Conservation (phyloP, 2,329 filamentous ascomycete species). For the Blastomyces parvus region DNA sequence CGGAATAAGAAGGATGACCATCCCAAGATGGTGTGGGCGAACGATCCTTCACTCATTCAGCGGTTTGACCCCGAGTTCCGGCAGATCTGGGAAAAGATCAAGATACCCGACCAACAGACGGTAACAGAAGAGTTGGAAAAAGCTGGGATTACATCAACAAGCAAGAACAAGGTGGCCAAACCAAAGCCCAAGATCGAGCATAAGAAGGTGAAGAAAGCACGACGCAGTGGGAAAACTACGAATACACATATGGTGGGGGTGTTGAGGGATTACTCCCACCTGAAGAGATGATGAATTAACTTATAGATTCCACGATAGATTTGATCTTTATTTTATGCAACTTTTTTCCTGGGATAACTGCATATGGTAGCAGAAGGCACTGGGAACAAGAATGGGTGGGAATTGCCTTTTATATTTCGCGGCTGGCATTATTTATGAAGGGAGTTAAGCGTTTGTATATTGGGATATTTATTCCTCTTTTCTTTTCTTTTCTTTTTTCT, state of each 20-base stretch:
- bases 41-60: conserved; percentile 69
- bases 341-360: too few relatives aligned
- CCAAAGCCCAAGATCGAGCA: conserved; percentile 47
- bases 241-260: conserved; percentile 81
- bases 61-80: conserved; percentile 74
- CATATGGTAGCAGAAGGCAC: background rate
- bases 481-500: background rate
- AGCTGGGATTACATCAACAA: conserved; percentile 74
- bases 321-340: background rate
- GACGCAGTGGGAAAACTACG: conserved; percentile 68
- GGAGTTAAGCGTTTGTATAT: background rate
- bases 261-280: conserved; percentile 60
- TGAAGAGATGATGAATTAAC: conserved; percentile 27
- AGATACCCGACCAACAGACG: conserved; percentile 64
- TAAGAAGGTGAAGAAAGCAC: conserved; percentile 66
- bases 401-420: background rate
- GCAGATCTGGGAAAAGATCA: conserved; percentile 70
- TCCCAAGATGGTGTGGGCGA: conserved; percentile 77
- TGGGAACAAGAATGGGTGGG: background rate
- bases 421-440: background rate
- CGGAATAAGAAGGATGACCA: conserved; percentile 88
- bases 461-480: background rate
- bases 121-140: conserved; percentile 67
- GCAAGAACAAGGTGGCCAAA: conserved; percentile 62
- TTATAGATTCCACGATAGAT: background rate